Evolutionary conservation across 1,139 yeast genomes (phyloP), one percentile per base, ranked within the genome.

Genomic region (Eremothecium gossypii): DNA sequence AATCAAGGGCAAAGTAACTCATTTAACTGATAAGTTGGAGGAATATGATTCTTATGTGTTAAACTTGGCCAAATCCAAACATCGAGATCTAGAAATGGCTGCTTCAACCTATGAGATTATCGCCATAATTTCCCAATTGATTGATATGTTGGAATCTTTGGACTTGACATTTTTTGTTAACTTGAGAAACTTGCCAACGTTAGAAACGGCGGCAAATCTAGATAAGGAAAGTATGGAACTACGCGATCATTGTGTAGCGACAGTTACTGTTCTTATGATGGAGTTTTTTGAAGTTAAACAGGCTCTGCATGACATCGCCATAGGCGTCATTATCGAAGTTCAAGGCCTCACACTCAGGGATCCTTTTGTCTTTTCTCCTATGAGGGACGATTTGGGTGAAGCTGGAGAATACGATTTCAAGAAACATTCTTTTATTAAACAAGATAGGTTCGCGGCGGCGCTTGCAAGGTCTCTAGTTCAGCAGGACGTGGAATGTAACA

Each of bases 231-330:
- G 60, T 30, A 53, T 52, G 43, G 63, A 60, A 34, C 55, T 59
- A 41, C 47, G 60, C 28, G 51, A 51, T 38, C 63, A 59, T 41
- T 51, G 61, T 1, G 50, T 58, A 46, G 46, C 55, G 3, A 49
- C 60, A 1, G 50, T 52, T 2, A 52, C 61, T 6, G 44, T 52
- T 6, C 69, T 81, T 13, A 72, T 86, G 8, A 69, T 79, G 30
- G 94, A 85, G 41, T 85, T 84, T 57, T 75, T 81, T 56, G 83
- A 81, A 48, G 67, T 74, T 39, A 87, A 86, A 54, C 96, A 86
- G 56, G 70, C 75, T 14, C 62, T 84, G 35, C 91, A 86, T 59
- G 80, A 83, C 50, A 63, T 73, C 5, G 67, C 82, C 33, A 68
- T 79, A 7, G 73, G 73, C 27, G 68, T 85, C 11, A 69, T 83